These are phyloP conservation scores for Candida silvatica DNA, from an alignment of 805 yeast genomes.

Conservation along the genomic window DNA sequence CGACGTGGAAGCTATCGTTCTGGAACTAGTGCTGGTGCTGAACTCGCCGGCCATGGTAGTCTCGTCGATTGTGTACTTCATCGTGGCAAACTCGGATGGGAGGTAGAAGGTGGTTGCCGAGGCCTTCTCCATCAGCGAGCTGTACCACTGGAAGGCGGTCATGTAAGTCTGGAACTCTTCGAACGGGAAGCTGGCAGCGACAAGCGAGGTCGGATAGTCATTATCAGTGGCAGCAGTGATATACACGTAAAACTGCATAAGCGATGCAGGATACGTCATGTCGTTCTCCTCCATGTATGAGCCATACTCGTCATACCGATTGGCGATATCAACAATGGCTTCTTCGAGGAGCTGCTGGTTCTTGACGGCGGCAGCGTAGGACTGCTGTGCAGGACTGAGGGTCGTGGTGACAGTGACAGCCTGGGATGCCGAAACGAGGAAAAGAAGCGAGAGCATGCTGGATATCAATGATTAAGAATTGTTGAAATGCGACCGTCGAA, in stretches of 20 bases:
- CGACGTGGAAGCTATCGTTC: constrained; percentile 1
- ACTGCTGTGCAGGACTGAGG: constrained; percentile 17
- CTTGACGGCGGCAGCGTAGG: constrained; percentile 22
- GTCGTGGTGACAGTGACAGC: constrained; percentile 13
- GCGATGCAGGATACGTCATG: constrained; percentile 19
- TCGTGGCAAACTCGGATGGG: too few species aligned
- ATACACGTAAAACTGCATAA: constrained; percentile 23
- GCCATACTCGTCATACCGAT: constrained; percentile 21
- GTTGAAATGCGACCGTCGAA: neutral
- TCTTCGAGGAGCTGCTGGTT: constrained; percentile 24
- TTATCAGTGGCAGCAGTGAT: constrained; percentile 10
- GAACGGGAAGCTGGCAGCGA: constrained; percentile 24
- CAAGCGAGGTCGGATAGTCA: constrained; percentile 17
- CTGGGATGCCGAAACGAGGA: neutral
- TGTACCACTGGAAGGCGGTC: constrained; percentile 27
- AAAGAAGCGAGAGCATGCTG: neutral
- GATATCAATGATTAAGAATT: neutral
- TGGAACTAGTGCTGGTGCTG: constrained; percentile 1
- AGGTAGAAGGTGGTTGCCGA: constrained; percentile 18
- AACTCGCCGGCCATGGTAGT: too few species aligned
- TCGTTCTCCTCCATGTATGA: constrained; percentile 25
- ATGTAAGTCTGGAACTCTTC: constrained; percentile 23
- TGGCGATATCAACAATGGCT: constrained; percentile 24
- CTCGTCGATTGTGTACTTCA: too few species aligned
- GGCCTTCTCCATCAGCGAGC: constrained; percentile 17